Evolutionary conservation across 305 asterid species (phyloP), one percentile per base, ranked within the genome.

Genomic region (Rubia peregrina): DNA sequence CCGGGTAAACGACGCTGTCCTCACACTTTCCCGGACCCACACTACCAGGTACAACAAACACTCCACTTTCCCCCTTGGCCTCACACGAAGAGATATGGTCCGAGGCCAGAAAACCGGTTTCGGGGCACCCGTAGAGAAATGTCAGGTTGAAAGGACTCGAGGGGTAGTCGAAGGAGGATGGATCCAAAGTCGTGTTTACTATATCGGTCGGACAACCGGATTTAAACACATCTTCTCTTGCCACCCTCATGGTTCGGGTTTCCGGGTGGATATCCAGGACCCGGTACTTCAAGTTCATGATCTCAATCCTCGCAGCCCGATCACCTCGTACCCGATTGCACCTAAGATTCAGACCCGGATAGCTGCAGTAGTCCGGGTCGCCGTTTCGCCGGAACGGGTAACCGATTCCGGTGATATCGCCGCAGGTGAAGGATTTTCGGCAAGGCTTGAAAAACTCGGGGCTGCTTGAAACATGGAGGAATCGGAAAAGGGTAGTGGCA

Each of bases 361-460:
- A 88, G 63, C 96, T 95, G 24, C 95, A 89, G 48, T 82, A 85
- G 36, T 24, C 46, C 65, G 92, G 96, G 68, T 83, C 87, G 6
- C 19, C 1, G 9, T 4, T 1, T 59, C 76, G 80, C 19, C 89
- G 83, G 67, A 89, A 89, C 17, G 96, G 96, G 64, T 89, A 89
- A 56, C 81, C 77, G 19, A 89, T 63, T 46, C 67, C 68, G 9
- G 79, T 73, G 73, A 83, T 81, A 5, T 62, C 0, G n/a, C 94
- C 95, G 66, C 96, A 89, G 76, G 59, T 77, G 84, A 82, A 89
- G 0, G 76, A 60, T 75, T 75, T 76, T 66, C 80, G 80, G 68
- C 96, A 88, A n/a, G 70, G 51, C 3, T 51, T 65, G 74, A 82
- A 86, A 33, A 74, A 73, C 21, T 63, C 77, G 0, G 79, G 79